A percentile compares a stretch with the other conserved stretches of the same genome.
These are phyloP conservation scores for Phanerodontia chrysosporium DNA, from an alignment of 768 basidiomycete genomes.

Conservation along the genomic window DNA sequence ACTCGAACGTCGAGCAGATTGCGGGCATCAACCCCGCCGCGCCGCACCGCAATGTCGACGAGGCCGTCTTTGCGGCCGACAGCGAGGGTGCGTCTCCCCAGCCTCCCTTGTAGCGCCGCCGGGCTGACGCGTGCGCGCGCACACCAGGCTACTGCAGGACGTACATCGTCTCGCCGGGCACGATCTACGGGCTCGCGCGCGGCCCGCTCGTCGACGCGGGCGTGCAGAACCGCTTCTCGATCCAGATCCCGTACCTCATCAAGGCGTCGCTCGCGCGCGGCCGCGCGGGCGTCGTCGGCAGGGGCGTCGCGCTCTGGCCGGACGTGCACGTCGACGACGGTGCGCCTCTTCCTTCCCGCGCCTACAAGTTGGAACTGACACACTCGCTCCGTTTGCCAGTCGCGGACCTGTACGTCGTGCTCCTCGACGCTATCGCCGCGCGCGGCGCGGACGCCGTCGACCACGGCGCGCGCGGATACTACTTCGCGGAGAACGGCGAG, in stretches of 20 bases:
- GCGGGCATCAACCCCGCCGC: slow-evolving; percentile 37
- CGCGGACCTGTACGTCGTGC: slow-evolving; percentile 34
- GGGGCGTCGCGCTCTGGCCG: slow-evolving; percentile 55
- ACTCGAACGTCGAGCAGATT: slow-evolving; percentile 41
- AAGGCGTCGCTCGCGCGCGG: slow-evolving; percentile 40
- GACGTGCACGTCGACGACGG: slow-evolving; percentile 52
- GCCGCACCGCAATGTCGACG: slow-evolving; percentile 44
- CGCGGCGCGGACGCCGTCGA: slow-evolving; percentile 13
- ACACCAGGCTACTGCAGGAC: slow-evolving; percentile 41
- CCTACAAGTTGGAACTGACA: no score
- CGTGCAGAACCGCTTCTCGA: slow-evolving; percentile 47
- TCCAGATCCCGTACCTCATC: slow-evolving; percentile 44
- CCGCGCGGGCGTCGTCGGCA: slow-evolving; percentile 47
- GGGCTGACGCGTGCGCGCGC: no score
- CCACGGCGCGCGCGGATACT: slow-evolving; percentile 32
- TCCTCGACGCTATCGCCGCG: slow-evolving; percentile 35
- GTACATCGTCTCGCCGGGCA: slow-evolving; percentile 48
- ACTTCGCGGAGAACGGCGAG: slow-evolving; percentile 27
- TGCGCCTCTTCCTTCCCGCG: slow-evolving; percentile 12
- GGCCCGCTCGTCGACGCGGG: slow-evolving; percentile 47
- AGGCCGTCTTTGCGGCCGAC: slow-evolving; percentile 42
- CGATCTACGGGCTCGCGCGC: slow-evolving; percentile 59
- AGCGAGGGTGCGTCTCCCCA: slow-evolving; percentile 35
- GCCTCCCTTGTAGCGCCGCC: no score
- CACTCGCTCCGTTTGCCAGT: slow-evolving; percentile 24